Conservation (phyloP, 1,139 yeast genomes). For the Pneumocystis canis region DNA sequence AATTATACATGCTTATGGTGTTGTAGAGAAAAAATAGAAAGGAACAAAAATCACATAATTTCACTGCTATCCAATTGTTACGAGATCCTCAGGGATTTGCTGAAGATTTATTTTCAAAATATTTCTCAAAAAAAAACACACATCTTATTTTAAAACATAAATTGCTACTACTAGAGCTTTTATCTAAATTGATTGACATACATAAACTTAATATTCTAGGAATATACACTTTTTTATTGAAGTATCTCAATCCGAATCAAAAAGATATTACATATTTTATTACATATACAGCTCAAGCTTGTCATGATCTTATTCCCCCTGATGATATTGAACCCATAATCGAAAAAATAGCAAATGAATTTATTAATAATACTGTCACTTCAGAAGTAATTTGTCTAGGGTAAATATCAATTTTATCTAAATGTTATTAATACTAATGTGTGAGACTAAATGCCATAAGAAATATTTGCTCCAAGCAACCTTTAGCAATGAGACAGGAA, state of each 20-base stretch:
- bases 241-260: constrained; percentile 82
- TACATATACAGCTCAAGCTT: constrained; percentile 94
- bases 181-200: constrained; percentile 80
- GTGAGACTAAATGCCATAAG: constrained; percentile 61
- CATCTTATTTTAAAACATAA: constrained; percentile 76
- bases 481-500: constrained; percentile 78
- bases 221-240: constrained; percentile 47
- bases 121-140: constrained; percentile 45
- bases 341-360: constrained; percentile 89
- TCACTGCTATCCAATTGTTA: constrained; percentile 81
- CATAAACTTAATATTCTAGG: constrained; percentile 87
- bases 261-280: constrained; percentile 83
- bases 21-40: constrained; percentile 31
- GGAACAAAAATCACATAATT: constrained; percentile 63
- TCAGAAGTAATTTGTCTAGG: constrained; percentile 98
- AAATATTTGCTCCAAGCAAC: constrained; percentile 84
- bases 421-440: not conserved
- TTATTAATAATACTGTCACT: constrained; percentile 95
- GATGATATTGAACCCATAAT: constrained; percentile 67
- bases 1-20: not conserved
- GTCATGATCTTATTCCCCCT: constrained; percentile 94
- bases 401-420: not conserved
- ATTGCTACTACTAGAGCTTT: constrained; percentile 68
- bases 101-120: constrained; percentile 58
- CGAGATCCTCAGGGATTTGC: constrained; percentile 98